Evolutionary conservation across 2,329 filamentous ascomycete genomes (phyloP), one percentile per base, ranked within the genome.

Genomic region (Dothiorella sarmentorum): DNA sequence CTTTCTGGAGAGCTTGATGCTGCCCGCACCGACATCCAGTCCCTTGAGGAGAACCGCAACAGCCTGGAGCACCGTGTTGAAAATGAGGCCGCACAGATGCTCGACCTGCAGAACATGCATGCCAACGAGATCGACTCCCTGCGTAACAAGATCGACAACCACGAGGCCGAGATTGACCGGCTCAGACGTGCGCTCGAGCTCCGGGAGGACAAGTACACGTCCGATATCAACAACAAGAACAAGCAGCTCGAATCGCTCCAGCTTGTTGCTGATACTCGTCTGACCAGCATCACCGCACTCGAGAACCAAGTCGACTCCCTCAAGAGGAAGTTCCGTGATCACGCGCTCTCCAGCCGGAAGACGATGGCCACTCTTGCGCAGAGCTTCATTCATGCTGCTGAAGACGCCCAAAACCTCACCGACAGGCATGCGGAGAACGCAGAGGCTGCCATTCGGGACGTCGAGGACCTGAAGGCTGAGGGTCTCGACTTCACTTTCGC

Each of bases 101-200:
- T 74, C 13, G 62, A 69, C n/a, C 56, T 71, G 20, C 68, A 71
- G 49, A 65, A 64, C 24, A 62, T 66, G 3, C 69, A 69, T 40
- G 66, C 65, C 7, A 69, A 69, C 43, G 67, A 72, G 55, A 70
- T 73, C 59, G 68, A 67, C 3, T 70, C 72, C 24, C 73, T 77
- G 62, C 72, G 71, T 58, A 73, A 75, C 53, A 67, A 75, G 10
- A 66, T 76, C 18, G 66, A 68, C 11, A 70, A 69, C 10, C 69
- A 72, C 35, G 71, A 76, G 44, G 65, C 66, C 45, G 70, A 75
- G 44, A 74, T 78, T 56, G 67, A 68, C 15, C 60, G 63, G n/a
- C 68, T 77, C 6, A 67, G 66, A 44, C 63, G 68, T 22, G 64
- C 63, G 3, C 65, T 65, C 6, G 64, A 65, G 47, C 24, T 59